Evolutionary conservation across 805 yeast species (phyloP).

Genomic region (Lachancea quebecensis): DNA sequence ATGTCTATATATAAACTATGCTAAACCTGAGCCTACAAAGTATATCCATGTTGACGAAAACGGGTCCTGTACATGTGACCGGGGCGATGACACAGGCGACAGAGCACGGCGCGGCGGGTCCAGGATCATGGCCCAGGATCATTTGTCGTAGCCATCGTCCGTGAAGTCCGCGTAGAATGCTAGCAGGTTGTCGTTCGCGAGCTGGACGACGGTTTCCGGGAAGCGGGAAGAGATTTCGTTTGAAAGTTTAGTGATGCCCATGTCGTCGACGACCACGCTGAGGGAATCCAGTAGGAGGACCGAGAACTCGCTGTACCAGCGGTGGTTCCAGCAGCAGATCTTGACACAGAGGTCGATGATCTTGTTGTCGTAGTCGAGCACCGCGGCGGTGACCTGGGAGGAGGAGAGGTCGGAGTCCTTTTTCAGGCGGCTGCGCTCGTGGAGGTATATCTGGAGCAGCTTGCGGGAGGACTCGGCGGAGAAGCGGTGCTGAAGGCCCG

Average conservation of each 20-base stretch:
- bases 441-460: conserved; percentile 56
- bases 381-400: conserved; percentile 29
- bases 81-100: not conserved
- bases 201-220: conserved; percentile 35
- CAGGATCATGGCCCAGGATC: conserved; percentile 3
- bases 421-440: conserved; percentile 37
- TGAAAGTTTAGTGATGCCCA: conserved; percentile 71
- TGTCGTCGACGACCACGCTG: conserved; percentile 57
- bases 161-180: conserved; percentile 24
- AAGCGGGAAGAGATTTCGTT: conserved; percentile 65
- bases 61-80: too few species aligned
- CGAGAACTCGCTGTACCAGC: conserved; percentile 94
- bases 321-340: conserved; percentile 92
- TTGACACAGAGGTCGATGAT: conserved; percentile 67
- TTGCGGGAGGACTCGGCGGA: conserved; percentile 74
- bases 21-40: too few species aligned
- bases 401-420: conserved; percentile 22
- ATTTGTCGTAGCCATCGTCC: conserved; percentile 26
- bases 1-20: too few species aligned
- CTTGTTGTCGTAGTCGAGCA: conserved; percentile 38
- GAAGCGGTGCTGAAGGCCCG: conserved; percentile 67
- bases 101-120: too few species aligned
- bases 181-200: conserved; percentile 25
- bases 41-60: too few species aligned
- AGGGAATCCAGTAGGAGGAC: conserved; percentile 56